phyloP scores from a whole-genome alignment of 768 basidiomycete genomes.

The Steccherinum ochraceum region DNA sequence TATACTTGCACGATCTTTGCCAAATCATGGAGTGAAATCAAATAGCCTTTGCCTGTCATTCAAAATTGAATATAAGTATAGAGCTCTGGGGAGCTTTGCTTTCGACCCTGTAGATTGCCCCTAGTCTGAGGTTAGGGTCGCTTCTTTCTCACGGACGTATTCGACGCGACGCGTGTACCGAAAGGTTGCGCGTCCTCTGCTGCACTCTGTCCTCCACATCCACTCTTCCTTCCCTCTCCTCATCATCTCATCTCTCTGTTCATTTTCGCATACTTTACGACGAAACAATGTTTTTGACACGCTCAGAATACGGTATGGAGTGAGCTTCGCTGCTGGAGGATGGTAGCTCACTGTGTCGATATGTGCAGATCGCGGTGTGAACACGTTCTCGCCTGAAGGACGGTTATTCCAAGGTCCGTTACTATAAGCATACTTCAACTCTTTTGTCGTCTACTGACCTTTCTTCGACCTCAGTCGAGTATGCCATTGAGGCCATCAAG shows the following conservation, averaged over 20 bases:
- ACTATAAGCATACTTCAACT: not conserved
- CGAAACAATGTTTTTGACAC: conserved; percentile 77
- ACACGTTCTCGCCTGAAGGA: conserved; percentile 98
- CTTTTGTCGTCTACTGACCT: not conserved
- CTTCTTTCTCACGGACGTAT: not conserved
- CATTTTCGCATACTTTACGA: not conserved
- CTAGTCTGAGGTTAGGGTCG: not conserved
- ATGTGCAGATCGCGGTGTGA: conserved; percentile 85
- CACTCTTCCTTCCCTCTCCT: not conserved
- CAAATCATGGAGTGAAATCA: no score
- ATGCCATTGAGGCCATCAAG: conserved; percentile 99
- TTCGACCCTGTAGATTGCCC: no score
- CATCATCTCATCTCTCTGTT: not conserved
- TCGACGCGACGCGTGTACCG: conserved; percentile 16
- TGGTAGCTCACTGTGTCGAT: conserved; percentile 1
- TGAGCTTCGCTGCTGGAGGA: not conserved
- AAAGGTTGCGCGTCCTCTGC: conserved; percentile 10
- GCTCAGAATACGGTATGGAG: conserved; percentile 82
- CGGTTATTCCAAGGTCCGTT: conserved; percentile 92
- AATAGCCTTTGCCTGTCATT: no score
- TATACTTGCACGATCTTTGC: no score
- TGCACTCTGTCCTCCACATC: not conserved
- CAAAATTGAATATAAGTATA: no score
- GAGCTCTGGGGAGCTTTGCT: no score
- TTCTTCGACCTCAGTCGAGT: conserved; percentile 65